Conservation (phyloP, 75 land plant species). For the Pinus albicaulis region DNA sequence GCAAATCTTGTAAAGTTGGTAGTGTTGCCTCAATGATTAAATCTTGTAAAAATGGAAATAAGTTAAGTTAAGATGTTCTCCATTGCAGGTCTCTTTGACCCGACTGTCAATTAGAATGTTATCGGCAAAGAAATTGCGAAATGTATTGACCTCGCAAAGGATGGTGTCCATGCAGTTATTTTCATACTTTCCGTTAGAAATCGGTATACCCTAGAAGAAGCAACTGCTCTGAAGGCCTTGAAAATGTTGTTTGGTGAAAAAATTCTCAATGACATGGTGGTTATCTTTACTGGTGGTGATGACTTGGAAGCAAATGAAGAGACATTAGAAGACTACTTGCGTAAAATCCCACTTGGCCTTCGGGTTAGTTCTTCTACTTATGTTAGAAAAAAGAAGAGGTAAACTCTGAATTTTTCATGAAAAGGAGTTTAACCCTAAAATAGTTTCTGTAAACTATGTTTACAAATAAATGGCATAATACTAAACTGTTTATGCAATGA, state of each 20-base stretch:
- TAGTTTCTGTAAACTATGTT: neutral
- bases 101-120: constrained; percentile 19
- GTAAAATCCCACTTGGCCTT: constrained; percentile 38
- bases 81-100: constrained; percentile 65
- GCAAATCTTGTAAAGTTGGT: no score
- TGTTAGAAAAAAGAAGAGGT: no score
- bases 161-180: constrained; percentile 70
- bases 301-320: constrained; percentile 56
- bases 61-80: no score
- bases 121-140: constrained; percentile 58
- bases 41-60: no score
- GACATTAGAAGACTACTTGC: constrained; percentile 56
- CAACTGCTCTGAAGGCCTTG: constrained; percentile 45
- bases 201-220: constrained; percentile 76
- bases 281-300: constrained; percentile 84
- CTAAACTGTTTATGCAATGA: no score
- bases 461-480: no score
- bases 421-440: neutral
- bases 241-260: constrained; percentile 53
- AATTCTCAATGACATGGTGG: constrained; percentile 67
- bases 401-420: no score
- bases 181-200: constrained; percentile 52
- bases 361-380: constrained; percentile 21
- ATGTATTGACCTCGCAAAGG: constrained; percentile 62
- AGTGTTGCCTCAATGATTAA: no score